Conservation (phyloP, 176 grass and related monocot genomes). For the Tuctoria greenei region DNA sequence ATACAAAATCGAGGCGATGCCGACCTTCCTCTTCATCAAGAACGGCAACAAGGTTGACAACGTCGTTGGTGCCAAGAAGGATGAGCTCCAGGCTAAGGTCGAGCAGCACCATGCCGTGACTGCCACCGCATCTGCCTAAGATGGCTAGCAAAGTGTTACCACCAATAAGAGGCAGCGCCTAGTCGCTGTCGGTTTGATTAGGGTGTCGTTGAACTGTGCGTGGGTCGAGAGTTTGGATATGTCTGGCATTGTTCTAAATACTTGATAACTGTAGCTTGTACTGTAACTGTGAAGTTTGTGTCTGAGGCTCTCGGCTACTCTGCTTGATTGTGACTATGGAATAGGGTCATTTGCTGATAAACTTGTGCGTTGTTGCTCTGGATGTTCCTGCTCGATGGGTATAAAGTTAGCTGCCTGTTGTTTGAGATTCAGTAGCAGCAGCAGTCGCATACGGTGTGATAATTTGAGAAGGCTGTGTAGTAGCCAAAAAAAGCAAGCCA, state of each 20-base stretch:
- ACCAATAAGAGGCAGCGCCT: slow-evolving; percentile 19
- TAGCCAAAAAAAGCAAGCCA: no score
- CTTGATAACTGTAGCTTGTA: neutral
- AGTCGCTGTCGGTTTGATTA: neutral
- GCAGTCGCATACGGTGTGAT: no score
- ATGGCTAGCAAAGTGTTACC: neutral
- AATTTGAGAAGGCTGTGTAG: no score
- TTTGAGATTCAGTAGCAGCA: no score
- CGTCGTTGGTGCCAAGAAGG: slow-evolving; percentile 52
- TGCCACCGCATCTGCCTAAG: slow-evolving; percentile 8
- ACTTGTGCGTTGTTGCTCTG: no score
- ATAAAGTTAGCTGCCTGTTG: no score
- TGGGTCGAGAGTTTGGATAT: neutral
- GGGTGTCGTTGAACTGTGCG: neutral
- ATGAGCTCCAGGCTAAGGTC: slow-evolving; percentile 33
- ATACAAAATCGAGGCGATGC: slow-evolving; percentile 60
- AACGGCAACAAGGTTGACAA: neutral
- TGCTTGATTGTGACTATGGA: no score
- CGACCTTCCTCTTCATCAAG: slow-evolving; percentile 39
- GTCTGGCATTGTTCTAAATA: neutral
- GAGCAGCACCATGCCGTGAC: neutral
- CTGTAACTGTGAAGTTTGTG: neutral
- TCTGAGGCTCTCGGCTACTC: no score
- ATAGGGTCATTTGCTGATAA: no score
- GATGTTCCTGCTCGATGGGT: no score